A percentile compares a stretch with the other conserved stretches of the same genome.
Conservation (phyloP, 768 basidiomycete species). For the Russula ochroleuca region DNA sequence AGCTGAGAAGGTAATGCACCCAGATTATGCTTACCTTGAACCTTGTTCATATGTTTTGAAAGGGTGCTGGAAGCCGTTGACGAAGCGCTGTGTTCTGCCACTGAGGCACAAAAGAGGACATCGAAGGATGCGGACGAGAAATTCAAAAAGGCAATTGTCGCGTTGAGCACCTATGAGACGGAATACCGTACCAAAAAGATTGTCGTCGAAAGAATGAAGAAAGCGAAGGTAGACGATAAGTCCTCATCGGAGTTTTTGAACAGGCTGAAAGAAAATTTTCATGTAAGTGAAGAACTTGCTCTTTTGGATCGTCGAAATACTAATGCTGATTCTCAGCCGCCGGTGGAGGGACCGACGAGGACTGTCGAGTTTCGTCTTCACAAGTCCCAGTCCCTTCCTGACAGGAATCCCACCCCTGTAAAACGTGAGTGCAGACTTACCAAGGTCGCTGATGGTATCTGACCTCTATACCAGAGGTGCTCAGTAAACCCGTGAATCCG, state of each 20-base stretch:
- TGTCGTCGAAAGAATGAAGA: background rate
- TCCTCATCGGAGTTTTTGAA: background rate
- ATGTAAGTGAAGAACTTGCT: background rate
- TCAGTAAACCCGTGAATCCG: background rate
- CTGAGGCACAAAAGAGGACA: background rate
- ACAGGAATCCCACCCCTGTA: background rate
- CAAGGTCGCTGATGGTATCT: background rate
- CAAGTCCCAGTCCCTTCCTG: conserved; percentile 11
- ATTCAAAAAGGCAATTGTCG: background rate
- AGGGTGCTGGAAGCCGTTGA: background rate
- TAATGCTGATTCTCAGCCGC: background rate
- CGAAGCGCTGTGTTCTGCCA: background rate
- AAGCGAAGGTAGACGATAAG: background rate
- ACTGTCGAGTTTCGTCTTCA: background rate
- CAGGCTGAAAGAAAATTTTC: background rate
- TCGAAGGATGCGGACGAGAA: background rate
- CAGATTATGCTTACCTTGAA: background rate
- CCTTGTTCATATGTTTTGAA: background rate
- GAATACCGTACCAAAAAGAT: background rate
- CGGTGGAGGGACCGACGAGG: background rate
- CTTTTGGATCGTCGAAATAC: background rate
- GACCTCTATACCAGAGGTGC: background rate
- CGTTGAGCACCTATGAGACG: background rate
- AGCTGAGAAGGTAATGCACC: background rate
- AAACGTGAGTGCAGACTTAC: background rate